Conservation (phyloP, 2,329 filamentous ascomycete species). For the Bipolaris cookei region DNA sequence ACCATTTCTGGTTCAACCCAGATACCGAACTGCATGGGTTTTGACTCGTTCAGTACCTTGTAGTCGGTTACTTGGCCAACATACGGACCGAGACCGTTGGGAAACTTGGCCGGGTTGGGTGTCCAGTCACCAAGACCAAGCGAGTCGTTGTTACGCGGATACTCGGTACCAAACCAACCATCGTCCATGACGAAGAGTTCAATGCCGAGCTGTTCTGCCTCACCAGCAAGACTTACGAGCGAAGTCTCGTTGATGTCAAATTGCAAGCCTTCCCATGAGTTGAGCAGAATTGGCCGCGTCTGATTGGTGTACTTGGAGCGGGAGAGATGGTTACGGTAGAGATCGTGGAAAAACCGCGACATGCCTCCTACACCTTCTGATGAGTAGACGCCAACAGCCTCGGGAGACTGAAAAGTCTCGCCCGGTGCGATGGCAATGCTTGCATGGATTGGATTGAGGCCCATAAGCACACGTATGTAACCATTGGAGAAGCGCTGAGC, state of each 20-base stretch:
- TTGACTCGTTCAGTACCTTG: slow-evolving; percentile 55
- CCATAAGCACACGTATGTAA: slow-evolving; percentile 64
- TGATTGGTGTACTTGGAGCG: slow-evolving; percentile 61
- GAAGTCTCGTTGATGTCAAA: slow-evolving; percentile 65
- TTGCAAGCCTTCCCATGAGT: slow-evolving; percentile 69
- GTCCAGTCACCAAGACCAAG: slow-evolving; percentile 69
- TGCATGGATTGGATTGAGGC: slow-evolving; percentile 66
- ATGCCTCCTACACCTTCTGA: slow-evolving; percentile 65
- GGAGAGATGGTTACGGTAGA: slow-evolving; percentile 68
- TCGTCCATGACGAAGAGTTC: slow-evolving; percentile 70
- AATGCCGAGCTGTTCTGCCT: slow-evolving; percentile 65
- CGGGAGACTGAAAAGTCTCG: slow-evolving; percentile 65
- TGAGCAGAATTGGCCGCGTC: slow-evolving; percentile 63
- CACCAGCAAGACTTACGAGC: slow-evolving; percentile 62
- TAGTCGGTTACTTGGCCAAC: slow-evolving; percentile 60
- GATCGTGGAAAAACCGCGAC: slow-evolving; percentile 66
- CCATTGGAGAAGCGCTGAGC: slow-evolving; percentile 69
- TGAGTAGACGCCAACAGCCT: slow-evolving; percentile 68
- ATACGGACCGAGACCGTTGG: slow-evolving; percentile 61
- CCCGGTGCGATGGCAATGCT: slow-evolving; percentile 64
- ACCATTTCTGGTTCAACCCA: slow-evolving; percentile 75
- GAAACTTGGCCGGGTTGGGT: slow-evolving; percentile 65
- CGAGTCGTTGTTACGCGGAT: slow-evolving; percentile 64
- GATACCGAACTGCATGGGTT: slow-evolving; percentile 65
- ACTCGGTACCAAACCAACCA: slow-evolving; percentile 70